A percentile compares a stretch with the other conserved stretches of the same genome.
phyloP scores from a whole-genome alignment of 2,329 filamentous ascomycete genomes.

The Xylaria hypoxylon region DNA sequence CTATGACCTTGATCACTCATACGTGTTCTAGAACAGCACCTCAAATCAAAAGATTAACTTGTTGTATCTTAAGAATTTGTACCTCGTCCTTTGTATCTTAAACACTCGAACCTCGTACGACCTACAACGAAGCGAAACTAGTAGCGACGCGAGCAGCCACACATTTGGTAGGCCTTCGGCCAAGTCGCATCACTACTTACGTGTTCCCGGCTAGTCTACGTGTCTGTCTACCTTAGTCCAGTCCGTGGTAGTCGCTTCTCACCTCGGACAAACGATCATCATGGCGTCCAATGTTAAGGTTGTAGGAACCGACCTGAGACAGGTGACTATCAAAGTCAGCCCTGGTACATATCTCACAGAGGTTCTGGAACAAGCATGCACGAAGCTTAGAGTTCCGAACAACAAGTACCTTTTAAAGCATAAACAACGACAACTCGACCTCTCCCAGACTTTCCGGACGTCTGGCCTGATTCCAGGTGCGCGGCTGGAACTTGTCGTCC shows the following conservation, averaged over 20 bases:
- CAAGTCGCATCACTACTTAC: background rate
- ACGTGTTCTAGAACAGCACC: background rate
- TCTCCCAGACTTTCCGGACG: constrained; percentile 85
- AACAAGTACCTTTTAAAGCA: constrained; percentile 87
- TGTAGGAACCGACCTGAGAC: constrained; percentile 81
- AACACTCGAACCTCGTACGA: constrained; percentile 5
- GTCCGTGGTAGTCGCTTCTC: background rate
- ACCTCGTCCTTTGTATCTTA: background rate
- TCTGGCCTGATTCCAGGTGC: constrained; percentile 86
- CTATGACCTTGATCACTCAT: background rate
- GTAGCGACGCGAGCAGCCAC: background rate
- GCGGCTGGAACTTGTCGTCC: constrained; percentile 90
- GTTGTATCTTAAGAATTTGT: background rate
- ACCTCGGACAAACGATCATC: background rate
- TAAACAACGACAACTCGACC: constrained; percentile 86
- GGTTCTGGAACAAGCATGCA: constrained; percentile 87
- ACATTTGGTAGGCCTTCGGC: background rate
- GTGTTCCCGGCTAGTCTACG: background rate
- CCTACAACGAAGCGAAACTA: background rate
- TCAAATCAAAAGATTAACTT: background rate
- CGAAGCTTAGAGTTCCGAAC: constrained; percentile 78
- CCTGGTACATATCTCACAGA: constrained; percentile 86
- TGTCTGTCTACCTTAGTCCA: background rate
- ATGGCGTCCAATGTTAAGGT: constrained; percentile 94
- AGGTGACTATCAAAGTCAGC: constrained; percentile 84